Evolutionary conservation across 148 eudicot species (phyloP), one percentile per base, ranked within the genome.

Genomic region (Nepenthes mirabilis): DNA sequence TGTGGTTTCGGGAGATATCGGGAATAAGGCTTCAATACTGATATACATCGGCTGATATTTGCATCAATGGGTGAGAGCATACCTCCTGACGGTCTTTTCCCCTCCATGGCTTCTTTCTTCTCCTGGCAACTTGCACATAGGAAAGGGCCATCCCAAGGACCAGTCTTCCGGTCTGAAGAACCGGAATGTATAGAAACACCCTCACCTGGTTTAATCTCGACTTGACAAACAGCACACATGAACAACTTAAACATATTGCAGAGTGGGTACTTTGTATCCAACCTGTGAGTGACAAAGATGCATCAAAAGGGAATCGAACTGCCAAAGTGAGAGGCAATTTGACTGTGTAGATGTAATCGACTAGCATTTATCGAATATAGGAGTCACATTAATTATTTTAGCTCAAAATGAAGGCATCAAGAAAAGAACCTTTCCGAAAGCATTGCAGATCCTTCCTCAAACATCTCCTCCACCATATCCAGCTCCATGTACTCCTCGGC

Each of bases 131-230:
- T 79, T 33, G 61, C 47, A 76, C 99, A 93, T 58, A 93, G 86
- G 68, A 93, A 93, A 73, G 99, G 99, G 52, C 99, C 99, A 72
- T 93, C 99, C 99, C 99, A 89, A 33, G 95, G 95, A 66, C 96
- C 76, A 57, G 84, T 67, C 68, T 82, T 89, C 12, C 78, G 64
- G 63, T 71, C 73, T 13, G 80, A 47, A 48, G 79, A 72, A 9
- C 83, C 82, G 0, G 81, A 73, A 50, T 89, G 95, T 74, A 93
- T 79, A 55, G 99, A 93, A 43, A 93, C 69, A 67, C 99, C 99
- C 33, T 93, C 91, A 43, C 99, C 96, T 0, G 97, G 99, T 73
- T 86, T 84, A 59, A 93, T 82, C 75, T 93, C 99, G 40, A 79
- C 72, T 84, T 86, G 96, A 75, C 99, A 93, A 59, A 93, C 83